These are phyloP conservation scores for Retiboletus flavoniger DNA, from an alignment of 1,284 basidiomycete species.

Conservation along the genomic window DNA sequence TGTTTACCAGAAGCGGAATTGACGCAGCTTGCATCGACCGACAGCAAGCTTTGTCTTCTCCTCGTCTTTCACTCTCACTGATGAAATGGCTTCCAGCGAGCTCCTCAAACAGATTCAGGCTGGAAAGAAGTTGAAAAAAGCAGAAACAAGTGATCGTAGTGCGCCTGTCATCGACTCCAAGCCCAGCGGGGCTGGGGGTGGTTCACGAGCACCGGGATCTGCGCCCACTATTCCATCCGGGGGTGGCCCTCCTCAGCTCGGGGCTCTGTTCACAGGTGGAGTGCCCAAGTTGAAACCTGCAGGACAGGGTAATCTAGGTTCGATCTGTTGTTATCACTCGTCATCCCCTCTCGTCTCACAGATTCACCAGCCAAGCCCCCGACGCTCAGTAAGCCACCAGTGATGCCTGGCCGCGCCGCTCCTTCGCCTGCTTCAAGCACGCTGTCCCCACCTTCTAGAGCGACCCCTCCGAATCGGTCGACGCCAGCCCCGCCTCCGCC, in stretches of 20 bases:
- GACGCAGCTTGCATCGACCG: not conserved
- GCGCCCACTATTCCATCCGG: slow-evolving; percentile 31
- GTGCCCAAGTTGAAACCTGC: slow-evolving; percentile 86
- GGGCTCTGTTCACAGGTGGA: slow-evolving; percentile 84
- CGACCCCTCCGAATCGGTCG: slow-evolving; percentile 33
- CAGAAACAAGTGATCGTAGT: slow-evolving; percentile 81
- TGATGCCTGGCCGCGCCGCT: slow-evolving; percentile 55
- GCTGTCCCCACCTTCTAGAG: slow-evolving; percentile 36
- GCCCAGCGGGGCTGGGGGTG: slow-evolving; percentile 40
- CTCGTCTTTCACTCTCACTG: not conserved
- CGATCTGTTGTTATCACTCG: slow-evolving; percentile 22
- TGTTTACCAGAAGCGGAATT: slow-evolving; percentile 13
- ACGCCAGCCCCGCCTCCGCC: slow-evolving; percentile 27
- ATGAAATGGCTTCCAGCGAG: slow-evolving; percentile 64
- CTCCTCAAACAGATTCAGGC: slow-evolving; percentile 76
- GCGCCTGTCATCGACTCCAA: slow-evolving; percentile 62
- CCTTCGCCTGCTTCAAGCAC: slow-evolving; percentile 35
- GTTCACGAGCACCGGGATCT: slow-evolving; percentile 35
- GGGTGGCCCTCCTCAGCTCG: slow-evolving; percentile 74
- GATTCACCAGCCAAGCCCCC: slow-evolving; percentile 54
- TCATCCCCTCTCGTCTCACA: slow-evolving; percentile 16
- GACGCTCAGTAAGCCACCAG: slow-evolving; percentile 64
- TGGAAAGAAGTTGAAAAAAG: slow-evolving; percentile 78
- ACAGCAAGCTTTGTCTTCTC: not conserved
- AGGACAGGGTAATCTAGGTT: slow-evolving; percentile 58